Evolutionary conservation across 2,329 filamentous ascomycete genomes (phyloP).

Genomic region (Karstenula rhodostoma): DNA sequence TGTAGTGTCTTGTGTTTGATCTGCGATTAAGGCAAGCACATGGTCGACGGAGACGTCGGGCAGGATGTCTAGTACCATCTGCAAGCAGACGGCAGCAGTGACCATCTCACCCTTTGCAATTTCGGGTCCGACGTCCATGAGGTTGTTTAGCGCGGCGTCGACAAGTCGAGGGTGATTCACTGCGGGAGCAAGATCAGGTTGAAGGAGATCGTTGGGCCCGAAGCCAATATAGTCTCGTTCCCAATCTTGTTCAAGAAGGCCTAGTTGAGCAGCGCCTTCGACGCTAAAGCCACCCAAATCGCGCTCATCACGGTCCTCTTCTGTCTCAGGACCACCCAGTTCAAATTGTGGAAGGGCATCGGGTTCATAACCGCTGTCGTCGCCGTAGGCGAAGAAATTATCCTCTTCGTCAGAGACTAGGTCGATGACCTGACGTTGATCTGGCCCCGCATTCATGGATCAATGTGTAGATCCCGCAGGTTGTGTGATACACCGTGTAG

Average conservation of each 20-base stretch:
- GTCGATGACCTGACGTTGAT: slow-evolving; percentile 27
- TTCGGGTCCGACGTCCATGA: background rate
- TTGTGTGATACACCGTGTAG: background rate
- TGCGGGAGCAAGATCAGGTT: background rate
- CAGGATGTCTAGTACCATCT: slow-evolving; percentile 44
- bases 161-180: background rate
- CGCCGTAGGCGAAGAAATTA: slow-evolving; percentile 8
- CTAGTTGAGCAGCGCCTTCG: background rate
- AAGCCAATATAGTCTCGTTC: background rate
- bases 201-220: background rate
- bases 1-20: slow-evolving; percentile 31
- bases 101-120: slow-evolving; percentile 15
- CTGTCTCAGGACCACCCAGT: background rate
- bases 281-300: background rate
- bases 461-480: background rate
- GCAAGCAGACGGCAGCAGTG: slow-evolving; percentile 37
- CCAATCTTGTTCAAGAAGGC: background rate
- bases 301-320: background rate
- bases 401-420: slow-evolving; percentile 34
- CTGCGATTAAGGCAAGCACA: slow-evolving; percentile 36
- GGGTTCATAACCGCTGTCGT: background rate
- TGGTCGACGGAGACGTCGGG: slow-evolving; percentile 45
- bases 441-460: background rate
- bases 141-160: background rate
- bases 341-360: background rate